Evolutionary conservation across 345 rosid genomes (phyloP).

Genomic region (Noccaea bulbosa): DNA sequence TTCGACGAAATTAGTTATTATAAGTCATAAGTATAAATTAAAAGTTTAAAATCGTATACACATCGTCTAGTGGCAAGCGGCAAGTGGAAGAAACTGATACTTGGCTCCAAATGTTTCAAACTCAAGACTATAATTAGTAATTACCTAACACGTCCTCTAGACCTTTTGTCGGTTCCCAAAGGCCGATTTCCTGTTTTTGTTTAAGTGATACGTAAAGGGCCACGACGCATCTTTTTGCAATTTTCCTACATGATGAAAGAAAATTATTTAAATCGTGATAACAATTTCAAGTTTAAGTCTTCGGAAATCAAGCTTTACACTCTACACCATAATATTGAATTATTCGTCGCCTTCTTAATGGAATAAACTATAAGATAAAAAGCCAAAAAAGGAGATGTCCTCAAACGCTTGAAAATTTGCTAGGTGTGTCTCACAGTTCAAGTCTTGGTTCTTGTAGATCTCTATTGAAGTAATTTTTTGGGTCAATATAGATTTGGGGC

Average conservation of each 20-base stretch:
- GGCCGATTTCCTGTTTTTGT: slow-evolving; percentile 7
- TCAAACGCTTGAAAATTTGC: no score
- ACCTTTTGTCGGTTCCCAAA: slow-evolving; percentile 28
- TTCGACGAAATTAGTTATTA: neutral
- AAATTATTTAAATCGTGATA: neutral
- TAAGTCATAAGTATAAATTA: neutral
- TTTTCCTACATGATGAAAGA: neutral
- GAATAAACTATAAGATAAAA: no score
- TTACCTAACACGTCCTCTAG: slow-evolving; percentile 24
- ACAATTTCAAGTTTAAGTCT: neutral
- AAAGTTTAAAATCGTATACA: slow-evolving; percentile 8
- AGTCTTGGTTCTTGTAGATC: no score
- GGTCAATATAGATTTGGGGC: no score
- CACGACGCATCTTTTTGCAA: slow-evolving; percentile 22
- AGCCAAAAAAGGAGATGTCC: no score
- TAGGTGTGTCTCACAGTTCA: no score
- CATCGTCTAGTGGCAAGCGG: slow-evolving; percentile 28
- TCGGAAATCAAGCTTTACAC: no score
- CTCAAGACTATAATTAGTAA: slow-evolving; percentile 7
- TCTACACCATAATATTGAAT: no score
- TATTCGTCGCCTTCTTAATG: no score
- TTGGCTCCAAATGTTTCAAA: slow-evolving; percentile 35
- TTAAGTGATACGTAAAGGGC: slow-evolving; percentile 16
- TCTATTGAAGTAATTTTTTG: no score
- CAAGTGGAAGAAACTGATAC: slow-evolving; percentile 28